Percentiles rank a stretch among this genome's conserved stretches.
phyloP scores from a whole-genome alignment of 495 filamentous ascomycete genomes.

The Talaromyces proteolyticus region DNA sequence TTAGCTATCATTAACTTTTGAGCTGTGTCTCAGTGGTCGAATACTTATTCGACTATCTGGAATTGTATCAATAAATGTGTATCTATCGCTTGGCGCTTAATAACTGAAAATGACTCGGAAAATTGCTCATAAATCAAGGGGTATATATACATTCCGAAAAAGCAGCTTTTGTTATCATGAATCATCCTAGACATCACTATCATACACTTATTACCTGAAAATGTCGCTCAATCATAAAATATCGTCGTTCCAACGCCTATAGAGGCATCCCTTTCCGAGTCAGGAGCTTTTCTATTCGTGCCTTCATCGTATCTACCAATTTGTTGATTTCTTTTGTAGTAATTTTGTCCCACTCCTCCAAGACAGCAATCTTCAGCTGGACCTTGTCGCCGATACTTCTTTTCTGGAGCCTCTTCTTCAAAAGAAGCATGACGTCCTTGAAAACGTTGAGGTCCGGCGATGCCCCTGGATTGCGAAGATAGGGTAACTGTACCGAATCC shows the following conservation, averaged over 20 bases:
- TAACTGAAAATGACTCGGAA: too few species aligned
- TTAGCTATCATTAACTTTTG: too few species aligned
- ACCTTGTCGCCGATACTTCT: constrained; percentile 1
- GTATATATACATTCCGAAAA: neutral
- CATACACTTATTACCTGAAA: neutral
- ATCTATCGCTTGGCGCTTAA: too few species aligned
- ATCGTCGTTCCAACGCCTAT: neutral
- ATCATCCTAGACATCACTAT: neutral
- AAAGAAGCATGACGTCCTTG: constrained; percentile 6
- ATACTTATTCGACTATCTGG: too few species aligned
- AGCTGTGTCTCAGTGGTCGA: too few species aligned
- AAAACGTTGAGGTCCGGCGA: constrained; percentile 9
- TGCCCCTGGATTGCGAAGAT: constrained; percentile 5
- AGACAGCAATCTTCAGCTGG: constrained; percentile 4
- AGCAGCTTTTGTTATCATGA: neutral
- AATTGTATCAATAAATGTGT: too few species aligned
- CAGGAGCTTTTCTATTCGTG: constrained; percentile 7
- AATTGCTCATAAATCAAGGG: neutral
- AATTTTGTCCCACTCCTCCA: constrained; percentile 10
- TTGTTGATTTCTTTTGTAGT: constrained; percentile 8
- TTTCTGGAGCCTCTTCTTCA: constrained; percentile 9
- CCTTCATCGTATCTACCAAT: constrained; percentile 8
- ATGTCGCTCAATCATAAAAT: too few species aligned
- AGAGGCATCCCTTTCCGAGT: constrained; percentile 6
- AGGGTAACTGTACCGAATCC: constrained; percentile 5